phyloP scores from a whole-genome alignment of 2,329 filamentous ascomycete species.

The Chalaropsis thielavioides region DNA sequence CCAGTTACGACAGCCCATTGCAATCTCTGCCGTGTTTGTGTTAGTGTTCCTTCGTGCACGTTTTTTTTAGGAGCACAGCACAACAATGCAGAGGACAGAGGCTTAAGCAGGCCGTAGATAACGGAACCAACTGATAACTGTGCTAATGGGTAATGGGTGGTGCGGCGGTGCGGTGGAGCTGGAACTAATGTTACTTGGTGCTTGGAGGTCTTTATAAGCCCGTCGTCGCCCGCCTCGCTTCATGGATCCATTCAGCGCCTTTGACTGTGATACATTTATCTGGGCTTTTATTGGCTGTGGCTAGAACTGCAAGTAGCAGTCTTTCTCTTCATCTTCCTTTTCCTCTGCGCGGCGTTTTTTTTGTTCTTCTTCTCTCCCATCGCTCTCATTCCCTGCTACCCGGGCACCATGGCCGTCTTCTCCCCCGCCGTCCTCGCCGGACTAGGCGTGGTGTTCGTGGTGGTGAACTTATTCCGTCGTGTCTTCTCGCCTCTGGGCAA shows the following conservation, averaged over 20 bases:
- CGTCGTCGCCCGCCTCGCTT: neutral
- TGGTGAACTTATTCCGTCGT: slow-evolving; percentile 21
- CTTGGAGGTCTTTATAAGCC: neutral
- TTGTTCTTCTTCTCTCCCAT: neutral
- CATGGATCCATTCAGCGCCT: neutral
- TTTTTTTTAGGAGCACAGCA: neutral
- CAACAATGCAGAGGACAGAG: neutral
- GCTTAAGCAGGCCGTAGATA: neutral
- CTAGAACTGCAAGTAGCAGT: neutral
- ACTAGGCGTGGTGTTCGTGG: slow-evolving; percentile 21
- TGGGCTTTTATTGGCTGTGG: neutral
- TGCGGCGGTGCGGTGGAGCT: slow-evolving; percentile 1
- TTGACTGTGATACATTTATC: neutral
- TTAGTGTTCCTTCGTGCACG: neutral
- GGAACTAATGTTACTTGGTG: neutral
- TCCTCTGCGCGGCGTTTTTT: neutral
- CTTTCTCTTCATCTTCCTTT: slow-evolving; percentile 5
- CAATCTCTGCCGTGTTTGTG: neutral
- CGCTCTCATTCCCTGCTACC: neutral
- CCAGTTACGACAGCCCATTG: neutral
- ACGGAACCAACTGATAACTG: neutral
- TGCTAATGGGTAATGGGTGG: too few species aligned
- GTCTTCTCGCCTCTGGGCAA: slow-evolving; percentile 26
- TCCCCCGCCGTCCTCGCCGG: slow-evolving; percentile 23
- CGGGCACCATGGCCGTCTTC: slow-evolving; percentile 18